Base-by-base conservation (phyloP, 306 rosid genomes). In the Cajanus cajan region DNA sequence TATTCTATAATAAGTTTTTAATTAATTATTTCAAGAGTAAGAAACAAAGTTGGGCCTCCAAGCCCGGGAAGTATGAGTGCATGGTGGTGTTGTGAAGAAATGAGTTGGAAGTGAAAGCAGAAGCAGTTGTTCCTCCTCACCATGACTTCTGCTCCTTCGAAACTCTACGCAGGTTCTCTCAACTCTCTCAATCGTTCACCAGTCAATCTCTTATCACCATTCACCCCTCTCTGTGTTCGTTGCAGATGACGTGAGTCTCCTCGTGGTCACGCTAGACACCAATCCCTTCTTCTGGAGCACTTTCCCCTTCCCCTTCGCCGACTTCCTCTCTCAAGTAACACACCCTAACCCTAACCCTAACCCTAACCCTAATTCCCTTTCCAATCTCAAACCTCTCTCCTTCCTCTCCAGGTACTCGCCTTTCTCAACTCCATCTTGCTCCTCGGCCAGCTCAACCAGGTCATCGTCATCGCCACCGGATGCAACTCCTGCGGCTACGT, bases 211-310 rank as follows among this genome's bases (percentile, higher is more conserved):
- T n/a, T 10, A 16, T 76, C 21, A 6, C 48, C 14, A 21, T 18
- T 5, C 54, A 31, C 36, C n/a, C 22, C 3, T 71, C 64, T 74
- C 4, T 11, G 58, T 62, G 2, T 84, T 48, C 52, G 2, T 85
- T 79, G 84, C 97, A 85, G 98, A 95, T 86, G 98, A 95, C 61
- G 97, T 95, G 28, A 92, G 97, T 83, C 97, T 95, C 50, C 77
- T 92, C 34, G 88, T 92, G 81, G 96, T 95, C 8, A 79, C 93
- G 47, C 76, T 95, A 18, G 98, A 92, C 89, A 87, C 97, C 25
- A 95, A 92, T 70, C 97, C 97, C 15, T 88, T 94, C 87, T 92
- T 94, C 84, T 94, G 97, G 98, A 59, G 81, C 87, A 44, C 92
- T 16, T 88, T 89, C 70, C 77, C 97, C 44, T 85, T 90, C 59